A percentile compares a stretch with the other conserved stretches of the same genome.
phyloP scores from a whole-genome alignment of 1,284 basidiomycete species.

The Ceratobasidium sp. region DNA sequence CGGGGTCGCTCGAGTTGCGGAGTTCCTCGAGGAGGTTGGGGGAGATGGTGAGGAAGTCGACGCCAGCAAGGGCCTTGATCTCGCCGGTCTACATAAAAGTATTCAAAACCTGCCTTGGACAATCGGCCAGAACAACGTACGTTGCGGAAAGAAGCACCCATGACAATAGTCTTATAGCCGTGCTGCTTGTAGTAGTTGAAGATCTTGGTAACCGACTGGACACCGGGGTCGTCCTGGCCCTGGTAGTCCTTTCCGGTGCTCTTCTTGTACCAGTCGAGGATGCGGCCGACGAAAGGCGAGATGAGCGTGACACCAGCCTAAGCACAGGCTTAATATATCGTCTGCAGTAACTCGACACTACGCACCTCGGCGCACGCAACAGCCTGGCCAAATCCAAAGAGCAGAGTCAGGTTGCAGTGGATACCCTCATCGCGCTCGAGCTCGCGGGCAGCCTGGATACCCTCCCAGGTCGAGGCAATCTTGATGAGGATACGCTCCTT shows the following conservation, averaged over 20 bases:
- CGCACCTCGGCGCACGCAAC: slow-evolving; percentile 96
- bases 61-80: slow-evolving; percentile 94
- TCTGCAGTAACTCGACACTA: slow-evolving; percentile 84
- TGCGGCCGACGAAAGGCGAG: slow-evolving; percentile 99
- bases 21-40: slow-evolving; percentile 93
- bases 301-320: slow-evolving; percentile 98
- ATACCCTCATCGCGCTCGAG: slow-evolving; percentile 94
- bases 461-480: slow-evolving; percentile 99
- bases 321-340: slow-evolving; percentile 97
- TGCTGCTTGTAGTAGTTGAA: slow-evolving; percentile 99
- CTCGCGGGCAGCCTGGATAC: slow-evolving; percentile 96
- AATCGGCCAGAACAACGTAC: slow-evolving; percentile 68
- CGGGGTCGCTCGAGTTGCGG: slow-evolving; percentile 79
- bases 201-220: slow-evolving; percentile 94
- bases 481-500: slow-evolving; percentile 98
- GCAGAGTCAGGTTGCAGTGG: slow-evolving; percentile 98
- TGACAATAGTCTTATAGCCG: slow-evolving; percentile 98
- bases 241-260: slow-evolving; percentile 83
- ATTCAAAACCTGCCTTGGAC: slow-evolving; percentile 48
- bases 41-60: slow-evolving; percentile 97
- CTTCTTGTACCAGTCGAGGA: slow-evolving; percentile 98
- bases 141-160: slow-evolving; percentile 99
- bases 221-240: slow-evolving; percentile 95
- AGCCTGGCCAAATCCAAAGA: slow-evolving; percentile 98
- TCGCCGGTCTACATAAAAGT: slow-evolving; percentile 76